A percentile compares a stretch with the other conserved stretches of the same genome.
Evolutionary conservation across 2,329 filamentous ascomycete species (phyloP).

Genomic region (Didymella segeticola): DNA sequence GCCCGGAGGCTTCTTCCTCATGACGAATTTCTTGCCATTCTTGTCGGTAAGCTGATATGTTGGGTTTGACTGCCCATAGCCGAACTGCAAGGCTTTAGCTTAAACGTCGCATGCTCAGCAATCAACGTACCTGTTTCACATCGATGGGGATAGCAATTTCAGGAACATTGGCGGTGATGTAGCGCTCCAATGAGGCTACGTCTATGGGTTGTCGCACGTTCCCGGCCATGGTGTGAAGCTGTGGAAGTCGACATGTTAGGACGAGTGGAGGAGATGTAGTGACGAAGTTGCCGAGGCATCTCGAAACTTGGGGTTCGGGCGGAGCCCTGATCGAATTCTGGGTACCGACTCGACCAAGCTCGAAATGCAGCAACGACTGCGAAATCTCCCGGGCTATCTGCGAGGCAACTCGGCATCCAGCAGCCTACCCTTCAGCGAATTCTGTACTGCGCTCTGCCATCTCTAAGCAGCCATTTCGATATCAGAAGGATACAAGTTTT

Average conservation of each 20-base stretch:
- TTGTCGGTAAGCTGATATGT: constrained; percentile 88
- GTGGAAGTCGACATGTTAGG: constrained; percentile 22
- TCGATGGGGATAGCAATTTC: constrained; percentile 82
- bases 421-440: no score
- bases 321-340: no score
- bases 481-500: no score
- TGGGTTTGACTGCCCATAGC: constrained; percentile 96
- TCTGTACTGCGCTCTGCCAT: no score
- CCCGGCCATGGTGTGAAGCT: constrained; percentile 72
- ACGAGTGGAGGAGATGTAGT: constrained; percentile 12
- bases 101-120: constrained; percentile 3
- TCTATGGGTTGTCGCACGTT: constrained; percentile 90
- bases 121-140: constrained; percentile 76
- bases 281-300: constrained; percentile 16
- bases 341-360: constrained; percentile 10
- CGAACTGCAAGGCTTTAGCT: constrained; percentile 68
- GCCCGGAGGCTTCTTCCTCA: constrained; percentile 98
- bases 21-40: constrained; percentile 75
- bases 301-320: constrained; percentile 7
- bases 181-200: constrained; percentile 76
- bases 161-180: constrained; percentile 79
- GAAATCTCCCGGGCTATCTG: no score
- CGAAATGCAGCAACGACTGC: neutral
- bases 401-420: no score
- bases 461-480: no score